Evolutionary conservation across 805 yeast species (phyloP).

Genomic region (Starmerella khaoyaiensis): DNA sequence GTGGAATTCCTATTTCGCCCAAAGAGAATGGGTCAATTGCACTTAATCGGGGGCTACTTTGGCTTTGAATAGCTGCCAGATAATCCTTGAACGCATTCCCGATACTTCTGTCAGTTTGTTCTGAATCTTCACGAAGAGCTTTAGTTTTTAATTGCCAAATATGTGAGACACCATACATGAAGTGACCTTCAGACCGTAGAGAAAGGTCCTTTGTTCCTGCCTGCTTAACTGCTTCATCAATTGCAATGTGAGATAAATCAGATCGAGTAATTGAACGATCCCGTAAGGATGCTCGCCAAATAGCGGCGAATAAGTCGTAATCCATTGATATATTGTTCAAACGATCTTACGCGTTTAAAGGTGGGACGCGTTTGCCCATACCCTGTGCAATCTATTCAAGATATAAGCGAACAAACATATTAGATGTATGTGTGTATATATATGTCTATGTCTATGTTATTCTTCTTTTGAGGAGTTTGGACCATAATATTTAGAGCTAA

Average conservation of each 20-base stretch:
- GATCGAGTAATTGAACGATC: conserved; percentile 5
- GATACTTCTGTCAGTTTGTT: conserved; percentile 8
- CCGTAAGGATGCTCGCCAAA: conserved; percentile 12
- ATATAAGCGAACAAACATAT: no score
- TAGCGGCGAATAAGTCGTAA: conserved; percentile 1
- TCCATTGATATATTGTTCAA: no score
- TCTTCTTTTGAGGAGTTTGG: no score
- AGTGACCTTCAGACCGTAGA: conserved; percentile 19
- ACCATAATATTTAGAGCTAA: no score
- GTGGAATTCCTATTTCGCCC: conserved; percentile 2
- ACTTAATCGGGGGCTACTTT: not conserved
- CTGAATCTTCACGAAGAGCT: conserved; percentile 11
- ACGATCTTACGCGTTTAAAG: no score
- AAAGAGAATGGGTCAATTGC: not conserved
- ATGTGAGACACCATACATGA: conserved; percentile 16
- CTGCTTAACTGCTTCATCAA: conserved; percentile 3
- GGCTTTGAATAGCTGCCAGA: not conserved
- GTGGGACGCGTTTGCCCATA: no score
- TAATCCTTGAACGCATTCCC: conserved; percentile 13
- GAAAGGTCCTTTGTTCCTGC: conserved; percentile 3
- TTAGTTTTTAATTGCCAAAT: conserved; percentile 12
- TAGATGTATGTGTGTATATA: no score
- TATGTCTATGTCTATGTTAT: no score
- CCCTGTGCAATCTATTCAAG: no score
- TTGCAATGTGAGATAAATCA: conserved; percentile 3